A percentile compares a stretch with the other conserved stretches of the same genome.
Conservation (phyloP, 2,329 filamentous ascomycete species). For the Neurospora sp. region DNA sequence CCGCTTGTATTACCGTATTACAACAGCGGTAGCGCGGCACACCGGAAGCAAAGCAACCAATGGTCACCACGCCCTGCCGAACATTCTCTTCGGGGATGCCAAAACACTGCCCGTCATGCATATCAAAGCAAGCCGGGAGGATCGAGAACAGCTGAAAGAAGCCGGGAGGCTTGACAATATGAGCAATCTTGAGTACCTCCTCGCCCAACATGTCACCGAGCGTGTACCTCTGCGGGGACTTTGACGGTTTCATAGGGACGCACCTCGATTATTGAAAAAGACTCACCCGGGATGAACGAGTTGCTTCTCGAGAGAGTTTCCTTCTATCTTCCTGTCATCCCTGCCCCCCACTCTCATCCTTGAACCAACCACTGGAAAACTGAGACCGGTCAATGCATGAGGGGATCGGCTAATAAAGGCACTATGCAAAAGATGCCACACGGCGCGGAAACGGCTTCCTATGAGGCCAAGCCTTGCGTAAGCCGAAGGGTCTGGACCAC, state of each 20-base stretch:
- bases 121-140: background rate
- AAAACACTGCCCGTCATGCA: background rate
- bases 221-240: background rate
- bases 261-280: background rate
- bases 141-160: background rate
- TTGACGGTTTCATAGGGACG: background rate
- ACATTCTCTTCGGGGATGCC: background rate
- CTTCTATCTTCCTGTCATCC: background rate
- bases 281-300: background rate
- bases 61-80: conserved; percentile 1
- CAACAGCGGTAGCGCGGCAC: conserved; percentile 13
- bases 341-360: background rate
- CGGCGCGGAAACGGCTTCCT: conserved; percentile 3
- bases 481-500: conserved; percentile 2
- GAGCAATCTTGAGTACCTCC: background rate
- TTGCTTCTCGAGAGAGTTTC: background rate
- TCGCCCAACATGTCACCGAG: background rate
- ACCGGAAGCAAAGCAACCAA: conserved; percentile 11
- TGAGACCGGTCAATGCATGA: conserved; percentile 13
- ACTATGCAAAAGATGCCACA: conserved; percentile 9
- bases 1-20: conserved; percentile 11
- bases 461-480: conserved; percentile 6
- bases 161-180: background rate
- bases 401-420: conserved; percentile 9
- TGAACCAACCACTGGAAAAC: background rate